Evolutionary conservation across 73 alveolate genomes (phyloP), one percentile per base, ranked within the genome.

Genomic region (Uronychia binucleata): DNA sequence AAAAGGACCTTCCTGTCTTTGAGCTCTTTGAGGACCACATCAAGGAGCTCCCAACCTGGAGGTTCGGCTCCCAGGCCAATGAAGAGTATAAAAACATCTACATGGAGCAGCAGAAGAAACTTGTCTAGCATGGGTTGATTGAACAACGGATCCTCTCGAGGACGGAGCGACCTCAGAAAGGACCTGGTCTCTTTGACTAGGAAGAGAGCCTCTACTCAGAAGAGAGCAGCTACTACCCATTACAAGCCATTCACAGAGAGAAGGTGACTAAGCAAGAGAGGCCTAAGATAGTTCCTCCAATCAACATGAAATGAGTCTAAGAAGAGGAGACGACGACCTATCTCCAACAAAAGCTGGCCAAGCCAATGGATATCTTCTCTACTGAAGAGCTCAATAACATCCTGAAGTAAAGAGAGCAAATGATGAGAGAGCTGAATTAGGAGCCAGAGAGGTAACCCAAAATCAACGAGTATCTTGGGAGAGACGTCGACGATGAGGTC

Each of bases 11-110:
- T 34, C 89, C 90, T 26, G 88, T 89, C 0, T 89, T 58, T 75
- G 95, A 89, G 0, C 46, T 84, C 28, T 89, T 89, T 67, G 95
- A 89, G 46, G 60, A 57, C 33, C 77, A 89, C 78, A 89, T 89
- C 58, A 89, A 89, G 60, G 91, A 89, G 25, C 79, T 89, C 31
- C 86, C 88, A 0, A 89, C 95, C 27, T 34, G 82, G 26, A 89
- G 95, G 75, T 89, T 89, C 34, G 58, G 87, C 19, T 74, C 92
- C 1, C 77, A 84, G 31, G 46, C 76, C 0, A 90, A 89, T 78
- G 95, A 89, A 34, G 29, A 89, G 57, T 89, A 84, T 58, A 89
- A 89, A 34, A 59, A 78, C 13, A 89, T 89, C 0, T 89, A 84
- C 34, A 77, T 89, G 5, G 95, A 89, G 74, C 81, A 89, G 59